A percentile compares a stretch with the other conserved stretches of the same genome.
Evolutionary conservation across 805 yeast genomes (phyloP).

Genomic region (Metschnikowia kofuensis): DNA sequence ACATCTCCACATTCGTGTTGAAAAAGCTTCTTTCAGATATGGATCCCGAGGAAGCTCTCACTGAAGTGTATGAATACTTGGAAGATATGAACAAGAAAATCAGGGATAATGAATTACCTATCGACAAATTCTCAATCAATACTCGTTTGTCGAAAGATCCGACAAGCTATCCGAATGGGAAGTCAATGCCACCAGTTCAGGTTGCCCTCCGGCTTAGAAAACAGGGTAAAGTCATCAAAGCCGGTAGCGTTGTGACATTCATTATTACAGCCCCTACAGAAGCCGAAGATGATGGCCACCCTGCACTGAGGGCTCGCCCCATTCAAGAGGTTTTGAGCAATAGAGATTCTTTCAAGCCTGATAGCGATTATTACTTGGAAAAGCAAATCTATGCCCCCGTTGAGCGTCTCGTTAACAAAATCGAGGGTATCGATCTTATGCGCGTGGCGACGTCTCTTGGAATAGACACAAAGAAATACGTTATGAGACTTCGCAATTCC

Average conservation of each 20-base stretch:
- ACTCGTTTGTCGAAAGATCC: constrained; percentile 92
- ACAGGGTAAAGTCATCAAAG: constrained; percentile 83
- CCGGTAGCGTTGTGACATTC: constrained; percentile 87
- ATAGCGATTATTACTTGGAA: constrained; percentile 74
- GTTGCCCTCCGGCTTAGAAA: constrained; percentile 79
- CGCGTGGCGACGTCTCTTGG: constrained; percentile 78
- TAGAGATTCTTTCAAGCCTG: constrained; percentile 56
- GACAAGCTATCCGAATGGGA: constrained; percentile 72
- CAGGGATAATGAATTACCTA: constrained; percentile 57
- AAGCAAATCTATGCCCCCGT: constrained; percentile 90
- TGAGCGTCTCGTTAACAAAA: constrained; percentile 77
- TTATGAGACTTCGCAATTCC: constrained; percentile 40
- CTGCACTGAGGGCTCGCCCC: constrained; percentile 83
- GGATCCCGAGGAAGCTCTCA: constrained; percentile 75
- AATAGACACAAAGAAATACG: constrained; percentile 65
- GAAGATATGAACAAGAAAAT: constrained; percentile 58
- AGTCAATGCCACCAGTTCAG: constrained; percentile 78
- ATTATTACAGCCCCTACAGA: constrained; percentile 58
- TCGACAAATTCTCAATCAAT: constrained; percentile 72
- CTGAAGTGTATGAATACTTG: constrained; percentile 68
- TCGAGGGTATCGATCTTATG: constrained; percentile 82
- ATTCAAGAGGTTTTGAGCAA: constrained; percentile 66
- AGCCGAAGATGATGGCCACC: constrained; percentile 16
- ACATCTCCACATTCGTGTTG: constrained; percentile 73
- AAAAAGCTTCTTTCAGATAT: constrained; percentile 65